Evolutionary conservation across 352 stramenopile genomes (phyloP), one percentile per base, ranked within the genome.

Genomic region (Thalassiosira hispida): DNA sequence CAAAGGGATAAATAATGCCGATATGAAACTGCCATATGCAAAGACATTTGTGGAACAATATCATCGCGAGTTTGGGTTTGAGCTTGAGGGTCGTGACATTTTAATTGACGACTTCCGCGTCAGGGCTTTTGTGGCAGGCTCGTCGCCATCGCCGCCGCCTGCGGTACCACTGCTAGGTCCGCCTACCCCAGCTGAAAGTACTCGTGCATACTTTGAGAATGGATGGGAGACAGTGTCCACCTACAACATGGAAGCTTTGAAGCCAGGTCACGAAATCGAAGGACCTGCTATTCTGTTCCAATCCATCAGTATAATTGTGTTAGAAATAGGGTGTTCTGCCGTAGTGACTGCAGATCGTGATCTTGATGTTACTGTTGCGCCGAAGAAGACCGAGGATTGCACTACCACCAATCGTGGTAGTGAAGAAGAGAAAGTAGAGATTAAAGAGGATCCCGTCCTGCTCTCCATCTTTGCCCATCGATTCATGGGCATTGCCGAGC

Each of bases 401-500:
- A 73, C 60, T 40, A 49, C 73, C 20, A 70, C 44, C 11, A 38
- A 33, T 14, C 18, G 22, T 46, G 61, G n/a, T 52, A n/a, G 49
- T n/a, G 60, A 73, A 81, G 73, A 71, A 63, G 73, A 8, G 60
- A 68, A 65, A 25, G 38, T 33, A 51, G 65, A 86, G 14, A 70
- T 90, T 0, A 88, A 86, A 40, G 77, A 90, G 25, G 97, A 99
- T 79, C 95, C 97, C 12, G 98, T 99, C 69, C 95, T 98, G 79
- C 91, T 99, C 8, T 84, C 73, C 29, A 87, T 89, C 51, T 98
- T 98, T 84, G 96, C 96, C 12, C 96, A 99, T 83, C 93, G 97
- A 33, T 99, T 99, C 89, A 99, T 99, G 97, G 96, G 97, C 16
- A 99, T 99, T 84, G 97, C 97, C 5, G 97, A 99, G 89, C 97